phyloP scores from a whole-genome alignment of 2,329 filamentous ascomycete genomes.

The Cladosporium halotolerans region DNA sequence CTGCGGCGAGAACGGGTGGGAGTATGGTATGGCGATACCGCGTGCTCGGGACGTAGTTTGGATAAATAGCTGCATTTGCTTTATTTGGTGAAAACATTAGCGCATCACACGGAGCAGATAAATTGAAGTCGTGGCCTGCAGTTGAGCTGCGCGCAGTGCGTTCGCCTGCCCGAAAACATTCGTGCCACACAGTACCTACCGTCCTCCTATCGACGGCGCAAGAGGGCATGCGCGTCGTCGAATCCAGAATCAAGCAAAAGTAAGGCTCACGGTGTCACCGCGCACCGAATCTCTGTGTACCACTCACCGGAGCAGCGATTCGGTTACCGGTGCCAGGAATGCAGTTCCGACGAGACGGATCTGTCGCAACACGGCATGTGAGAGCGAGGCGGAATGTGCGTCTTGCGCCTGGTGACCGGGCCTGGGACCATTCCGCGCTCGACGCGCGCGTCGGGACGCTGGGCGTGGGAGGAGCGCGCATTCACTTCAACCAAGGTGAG shows the following conservation, averaged over 20 bases:
- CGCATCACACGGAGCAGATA: conserved; percentile 8
- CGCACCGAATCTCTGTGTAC: conserved; percentile 9
- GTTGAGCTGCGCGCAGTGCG: neutral
- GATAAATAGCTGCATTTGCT: conserved; percentile 9
- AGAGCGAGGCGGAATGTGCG: conserved; percentile 3
- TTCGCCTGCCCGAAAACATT: no score
- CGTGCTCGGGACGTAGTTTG: no score
- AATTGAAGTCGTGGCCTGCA: conserved; percentile 2
- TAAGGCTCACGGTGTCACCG: conserved; percentile 9
- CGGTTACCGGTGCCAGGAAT: neutral
- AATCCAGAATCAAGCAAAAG: conserved; percentile 2
- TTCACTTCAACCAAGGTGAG: no score
- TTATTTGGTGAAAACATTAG: neutral
- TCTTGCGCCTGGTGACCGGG: conserved; percentile 9
- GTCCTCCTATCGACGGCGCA: conserved; percentile 8
- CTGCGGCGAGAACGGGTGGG: neutral
- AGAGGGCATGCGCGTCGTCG: conserved; percentile 5
- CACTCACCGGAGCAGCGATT: conserved; percentile 2
- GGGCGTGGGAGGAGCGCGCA: no score
- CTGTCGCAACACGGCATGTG: conserved; percentile 8
- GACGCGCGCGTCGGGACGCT: neutral
- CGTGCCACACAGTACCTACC: neutral
- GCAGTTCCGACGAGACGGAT: neutral
- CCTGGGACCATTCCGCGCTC: conserved; percentile 1
- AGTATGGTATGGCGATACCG: no score